These are phyloP conservation scores for Xylaria arbuscula DNA, from an alignment of 2,329 filamentous ascomycete genomes.

Conservation along the genomic window DNA sequence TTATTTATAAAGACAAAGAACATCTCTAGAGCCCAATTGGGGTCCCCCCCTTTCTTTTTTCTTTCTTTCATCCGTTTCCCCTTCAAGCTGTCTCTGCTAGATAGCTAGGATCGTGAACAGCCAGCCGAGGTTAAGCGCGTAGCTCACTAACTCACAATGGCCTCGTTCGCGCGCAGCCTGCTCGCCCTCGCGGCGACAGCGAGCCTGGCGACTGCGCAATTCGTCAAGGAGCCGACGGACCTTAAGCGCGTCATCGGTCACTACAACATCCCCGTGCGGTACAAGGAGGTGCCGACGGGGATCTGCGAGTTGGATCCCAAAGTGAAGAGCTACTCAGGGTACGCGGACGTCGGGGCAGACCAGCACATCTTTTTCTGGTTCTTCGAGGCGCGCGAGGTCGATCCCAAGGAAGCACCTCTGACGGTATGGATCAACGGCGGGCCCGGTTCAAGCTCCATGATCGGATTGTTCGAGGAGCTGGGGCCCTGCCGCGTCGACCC, in stretches of 20 bases:
- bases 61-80: neutral
- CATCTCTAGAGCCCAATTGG: slow-evolving; percentile 1
- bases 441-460: slow-evolving; percentile 63
- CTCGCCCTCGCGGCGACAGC: slow-evolving; percentile 38
- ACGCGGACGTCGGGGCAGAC: slow-evolving; percentile 55
- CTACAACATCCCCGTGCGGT: slow-evolving; percentile 56
- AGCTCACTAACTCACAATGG: slow-evolving; percentile 36
- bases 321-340: slow-evolving; percentile 57
- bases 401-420: slow-evolving; percentile 58
- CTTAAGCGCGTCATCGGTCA: slow-evolving; percentile 46
- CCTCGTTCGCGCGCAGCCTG: slow-evolving; percentile 36
- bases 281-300: slow-evolving; percentile 60
- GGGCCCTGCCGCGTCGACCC: slow-evolving; percentile 56
- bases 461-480: slow-evolving; percentile 64
- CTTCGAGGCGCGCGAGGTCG: slow-evolving; percentile 60
- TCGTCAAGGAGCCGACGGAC: slow-evolving; percentile 46
- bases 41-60: neutral
- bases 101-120: slow-evolving; percentile 1
- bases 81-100: neutral
- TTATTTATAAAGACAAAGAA: slow-evolving; percentile 7
- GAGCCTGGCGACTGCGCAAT: slow-evolving; percentile 43
- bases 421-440: slow-evolving; percentile 66
- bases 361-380: slow-evolving; percentile 62
- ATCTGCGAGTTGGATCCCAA: slow-evolving; percentile 58
- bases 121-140: neutral